phyloP scores from a whole-genome alignment of 2,329 filamentous ascomycete species.

The Davidsoniella virescens region DNA sequence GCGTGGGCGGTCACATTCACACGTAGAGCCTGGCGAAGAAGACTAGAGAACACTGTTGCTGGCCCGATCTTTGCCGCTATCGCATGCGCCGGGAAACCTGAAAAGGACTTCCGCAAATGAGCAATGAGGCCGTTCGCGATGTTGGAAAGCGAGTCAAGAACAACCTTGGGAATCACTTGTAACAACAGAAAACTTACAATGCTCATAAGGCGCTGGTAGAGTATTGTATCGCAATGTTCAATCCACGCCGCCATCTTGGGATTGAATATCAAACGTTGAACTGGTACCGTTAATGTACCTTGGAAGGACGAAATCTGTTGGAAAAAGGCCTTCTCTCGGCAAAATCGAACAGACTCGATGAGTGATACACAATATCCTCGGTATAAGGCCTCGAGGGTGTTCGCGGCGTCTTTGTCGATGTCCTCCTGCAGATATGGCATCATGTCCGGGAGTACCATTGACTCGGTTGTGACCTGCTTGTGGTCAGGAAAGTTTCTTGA shows the following conservation, averaged over 20 bases:
- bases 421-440: slow-evolving; percentile 62
- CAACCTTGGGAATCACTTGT: slow-evolving; percentile 76
- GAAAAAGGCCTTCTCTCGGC: slow-evolving; percentile 93
- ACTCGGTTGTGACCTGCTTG: slow-evolving; percentile 40
- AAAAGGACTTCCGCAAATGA: slow-evolving; percentile 74
- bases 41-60: slow-evolving; percentile 71
- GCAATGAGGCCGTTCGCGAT: slow-evolving; percentile 68
- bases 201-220: slow-evolving; percentile 94
- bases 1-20: slow-evolving; percentile 92
- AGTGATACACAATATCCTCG: slow-evolving; percentile 89
- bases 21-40: slow-evolving; percentile 72
- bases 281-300: slow-evolving; percentile 88
- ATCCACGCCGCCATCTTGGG: slow-evolving; percentile 79
- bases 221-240: slow-evolving; percentile 82
- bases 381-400: slow-evolving; percentile 74
- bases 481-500: slow-evolving; percentile 28
- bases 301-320: slow-evolving; percentile 90
- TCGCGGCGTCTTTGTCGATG: slow-evolving; percentile 75
- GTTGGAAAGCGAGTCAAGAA: slow-evolving; percentile 71
- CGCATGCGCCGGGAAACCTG: slow-evolving; percentile 70
- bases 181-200: slow-evolving; percentile 79
- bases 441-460: slow-evolving; percentile 72
- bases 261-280: slow-evolving; percentile 79
- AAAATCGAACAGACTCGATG: slow-evolving; percentile 88
- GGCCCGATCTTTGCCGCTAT: slow-evolving; percentile 75